These are phyloP conservation scores for Taphrina betulina DNA, from an alignment of 1,139 yeast species.

Conservation along the genomic window DNA sequence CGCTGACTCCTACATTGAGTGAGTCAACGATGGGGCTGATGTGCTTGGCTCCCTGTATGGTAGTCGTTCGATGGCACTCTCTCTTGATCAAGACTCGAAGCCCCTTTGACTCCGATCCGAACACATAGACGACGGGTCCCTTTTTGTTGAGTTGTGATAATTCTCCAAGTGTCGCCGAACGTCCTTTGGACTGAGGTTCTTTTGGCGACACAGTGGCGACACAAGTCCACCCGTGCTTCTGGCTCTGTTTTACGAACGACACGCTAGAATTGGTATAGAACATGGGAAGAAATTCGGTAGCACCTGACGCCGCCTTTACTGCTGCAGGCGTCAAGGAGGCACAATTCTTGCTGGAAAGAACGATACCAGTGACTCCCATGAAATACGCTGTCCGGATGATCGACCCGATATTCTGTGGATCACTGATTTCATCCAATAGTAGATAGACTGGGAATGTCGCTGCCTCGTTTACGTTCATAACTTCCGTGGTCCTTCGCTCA, in stretches of 20 bases:
- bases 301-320: constrained; percentile 83
- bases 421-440: constrained; percentile 51
- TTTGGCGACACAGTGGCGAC: constrained; percentile 57
- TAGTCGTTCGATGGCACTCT: constrained; percentile 5
- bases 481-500: background rate
- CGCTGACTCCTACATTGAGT: constrained; percentile 26
- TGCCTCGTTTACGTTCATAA: background rate
- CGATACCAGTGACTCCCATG: constrained; percentile 79
- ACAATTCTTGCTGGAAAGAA: constrained; percentile 61
- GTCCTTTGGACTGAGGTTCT: no score
- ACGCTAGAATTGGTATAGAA: constrained; percentile 60
- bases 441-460: constrained; percentile 18
- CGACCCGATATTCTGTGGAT: constrained; percentile 90
- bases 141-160: background rate
- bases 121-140: constrained; percentile 9
- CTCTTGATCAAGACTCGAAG: constrained; percentile 12
- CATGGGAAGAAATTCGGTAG: constrained; percentile 69
- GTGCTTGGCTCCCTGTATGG: constrained; percentile 1
- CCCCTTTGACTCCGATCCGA: constrained; percentile 25
- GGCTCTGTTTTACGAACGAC: constrained; percentile 58
- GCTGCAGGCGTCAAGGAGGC: constrained; percentile 77
- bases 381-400: constrained; percentile 77
- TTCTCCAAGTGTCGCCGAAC: no score
- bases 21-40: constrained; percentile 15
- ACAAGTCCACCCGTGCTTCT: constrained; percentile 66